Evolutionary conservation across 2,329 filamentous ascomycete genomes (phyloP).

Genomic region (Hypocrella siamensis): DNA sequence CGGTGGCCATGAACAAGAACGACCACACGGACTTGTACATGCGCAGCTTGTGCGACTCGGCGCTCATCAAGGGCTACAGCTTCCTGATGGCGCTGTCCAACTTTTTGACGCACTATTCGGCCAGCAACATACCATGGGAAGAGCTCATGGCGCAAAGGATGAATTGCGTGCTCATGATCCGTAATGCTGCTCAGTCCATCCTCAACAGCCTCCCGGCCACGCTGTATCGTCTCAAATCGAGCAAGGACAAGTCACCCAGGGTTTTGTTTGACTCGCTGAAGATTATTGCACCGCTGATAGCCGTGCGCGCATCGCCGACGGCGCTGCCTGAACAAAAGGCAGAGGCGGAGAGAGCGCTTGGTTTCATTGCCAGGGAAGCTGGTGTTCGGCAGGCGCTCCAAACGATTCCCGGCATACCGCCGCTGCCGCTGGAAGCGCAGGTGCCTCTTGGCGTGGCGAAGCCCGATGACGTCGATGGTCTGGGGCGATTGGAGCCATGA

Average conservation of each 20-base stretch:
- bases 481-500: too few relatives aligned
- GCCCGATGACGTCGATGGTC: too few relatives aligned
- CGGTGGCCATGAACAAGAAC: constrained; percentile 1
- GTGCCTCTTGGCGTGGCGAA: constrained; percentile 6
- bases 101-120: constrained; percentile 17
- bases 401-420: constrained; percentile 6
- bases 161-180: constrained; percentile 12
- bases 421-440: constrained; percentile 12
- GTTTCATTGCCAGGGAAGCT: constrained; percentile 18
- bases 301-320: constrained; percentile 13
- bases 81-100: constrained; percentile 17
- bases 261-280: constrained; percentile 20
- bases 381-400: constrained; percentile 21
- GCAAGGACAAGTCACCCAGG: constrained; percentile 14
- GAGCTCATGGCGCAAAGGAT: constrained; percentile 13
- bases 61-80: constrained; percentile 19
- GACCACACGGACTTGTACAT: constrained; percentile 14
- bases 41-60: constrained; percentile 15
- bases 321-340: constrained; percentile 13
- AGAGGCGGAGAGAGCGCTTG: constrained; percentile 12
- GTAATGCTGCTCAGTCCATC: constrained; percentile 12
- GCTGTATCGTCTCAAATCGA: constrained; percentile 10
- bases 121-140: constrained; percentile 8
- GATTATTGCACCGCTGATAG: constrained; percentile 21
- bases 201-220: constrained; percentile 11